A percentile compares a stretch with the other conserved stretches of the same genome.
phyloP scores from a whole-genome alignment of 2,329 filamentous ascomycete genomes.

The Venturia asperata region DNA sequence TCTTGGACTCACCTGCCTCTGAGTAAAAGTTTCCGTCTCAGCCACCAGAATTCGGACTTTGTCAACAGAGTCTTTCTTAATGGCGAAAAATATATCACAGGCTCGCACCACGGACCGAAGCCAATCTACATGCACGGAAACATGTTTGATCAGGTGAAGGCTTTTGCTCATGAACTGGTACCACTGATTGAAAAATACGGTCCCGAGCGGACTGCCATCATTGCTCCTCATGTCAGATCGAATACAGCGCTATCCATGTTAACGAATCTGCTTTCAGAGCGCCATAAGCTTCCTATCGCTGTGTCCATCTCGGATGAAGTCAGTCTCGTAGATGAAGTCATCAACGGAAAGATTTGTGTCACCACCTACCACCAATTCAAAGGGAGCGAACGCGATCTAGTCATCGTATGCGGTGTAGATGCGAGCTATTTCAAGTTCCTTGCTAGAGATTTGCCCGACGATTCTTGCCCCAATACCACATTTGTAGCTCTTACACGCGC shows the following conservation, averaged over 20 bases:
- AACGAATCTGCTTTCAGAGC: slow-evolving; percentile 19
- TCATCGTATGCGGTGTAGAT: slow-evolving; percentile 21
- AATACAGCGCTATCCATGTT: slow-evolving; percentile 15
- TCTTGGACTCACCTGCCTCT: slow-evolving; percentile 19
- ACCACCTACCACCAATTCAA: slow-evolving; percentile 22
- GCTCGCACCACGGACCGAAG: slow-evolving; percentile 21
- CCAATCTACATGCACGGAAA: slow-evolving; percentile 20
- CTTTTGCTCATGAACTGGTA: slow-evolving; percentile 18
- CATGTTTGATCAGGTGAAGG: slow-evolving; percentile 3
- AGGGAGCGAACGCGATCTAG: slow-evolving; percentile 21
- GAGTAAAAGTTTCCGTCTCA: slow-evolving; percentile 22
- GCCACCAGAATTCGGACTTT: slow-evolving; percentile 20
- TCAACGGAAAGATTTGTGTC: slow-evolving; percentile 21
- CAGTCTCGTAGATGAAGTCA: slow-evolving; percentile 19
- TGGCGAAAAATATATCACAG: slow-evolving; percentile 21
- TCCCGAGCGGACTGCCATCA: slow-evolving; percentile 20
- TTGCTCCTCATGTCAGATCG: slow-evolving; percentile 18
- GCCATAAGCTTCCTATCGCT: slow-evolving; percentile 20
- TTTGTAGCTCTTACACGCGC: slow-evolving; percentile 22
- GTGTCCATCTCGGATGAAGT: slow-evolving; percentile 20
- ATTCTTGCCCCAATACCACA: slow-evolving; percentile 20
- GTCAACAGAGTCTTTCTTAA: slow-evolving; percentile 21
- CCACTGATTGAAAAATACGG: slow-evolving; percentile 20
- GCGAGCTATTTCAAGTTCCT: slow-evolving; percentile 19
- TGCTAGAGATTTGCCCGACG: slow-evolving; percentile 19